Conservation (phyloP, 73 alveolate genomes). For the Paramecium caudatum region DNA sequence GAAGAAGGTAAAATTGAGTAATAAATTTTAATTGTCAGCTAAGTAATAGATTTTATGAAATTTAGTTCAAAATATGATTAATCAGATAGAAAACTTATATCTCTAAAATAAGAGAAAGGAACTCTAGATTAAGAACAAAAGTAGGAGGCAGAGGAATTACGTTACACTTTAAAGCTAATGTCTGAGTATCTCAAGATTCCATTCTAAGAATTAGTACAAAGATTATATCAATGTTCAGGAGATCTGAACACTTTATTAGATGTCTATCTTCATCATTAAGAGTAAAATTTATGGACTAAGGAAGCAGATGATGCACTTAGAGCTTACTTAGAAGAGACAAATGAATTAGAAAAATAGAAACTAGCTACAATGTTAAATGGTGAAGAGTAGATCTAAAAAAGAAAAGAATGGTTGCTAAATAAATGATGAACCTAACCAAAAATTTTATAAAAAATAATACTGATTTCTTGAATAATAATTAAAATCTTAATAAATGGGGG, state of each 20-base stretch:
- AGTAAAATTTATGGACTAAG: slow-evolving; percentile 42
- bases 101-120: not conserved
- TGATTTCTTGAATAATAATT: too few species aligned
- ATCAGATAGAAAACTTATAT: not conserved
- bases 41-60: not conserved
- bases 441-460: too few species aligned
- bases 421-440: too few species aligned
- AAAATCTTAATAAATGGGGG: too few species aligned
- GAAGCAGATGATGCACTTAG: slow-evolving; percentile 57
- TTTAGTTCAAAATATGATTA: slow-evolving; percentile 56
- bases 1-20: slow-evolving; percentile 29
- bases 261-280: slow-evolving; percentile 44
- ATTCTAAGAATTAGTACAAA: not conserved
- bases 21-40: slow-evolving; percentile 42
- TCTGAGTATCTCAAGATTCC: not conserved
- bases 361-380: not conserved
- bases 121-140: not conserved
- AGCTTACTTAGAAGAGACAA: not conserved
- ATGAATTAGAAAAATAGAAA: not conserved
- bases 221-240: slow-evolving; percentile 61
- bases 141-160: slow-evolving; percentile 9
- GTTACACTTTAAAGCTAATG: not conserved
- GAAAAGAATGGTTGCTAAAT: slow-evolving; percentile 43
- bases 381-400: not conserved
- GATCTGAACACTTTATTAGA: slow-evolving; percentile 25